Evolutionary conservation across 164 flowering plant genomes (phyloP), one percentile per base, ranked within the genome.

Genomic region (Stephania cephalantha): DNA sequence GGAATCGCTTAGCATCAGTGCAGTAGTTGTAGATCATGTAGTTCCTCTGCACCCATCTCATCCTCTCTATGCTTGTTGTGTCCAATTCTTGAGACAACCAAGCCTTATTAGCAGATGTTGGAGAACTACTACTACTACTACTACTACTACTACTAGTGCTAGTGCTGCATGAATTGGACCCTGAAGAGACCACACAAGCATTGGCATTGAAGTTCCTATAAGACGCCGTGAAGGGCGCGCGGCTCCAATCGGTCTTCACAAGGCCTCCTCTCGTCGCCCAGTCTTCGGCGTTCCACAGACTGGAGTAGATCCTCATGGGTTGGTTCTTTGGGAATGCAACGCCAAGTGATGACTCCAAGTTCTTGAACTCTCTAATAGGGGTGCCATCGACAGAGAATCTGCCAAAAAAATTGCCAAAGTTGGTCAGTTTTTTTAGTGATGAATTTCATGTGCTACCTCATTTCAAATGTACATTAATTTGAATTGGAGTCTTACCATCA

Each of bases 361-460:
- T 72, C 65, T 82, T 86, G 85, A 81, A 87, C 75, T 86, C 86
- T 71, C 90, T 84, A 4, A 87, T 86, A 15, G 90, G 75, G 5
- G 44, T 73, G 8, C 70, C 69, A 46, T 73, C 75, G 20, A 73
- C 75, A 45, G 69, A 73, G 22, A 73, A 73, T 83, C 75, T 73
- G 75, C 44, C 46, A 25, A 25, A 25, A 66, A 20, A 29, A 68
- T 11, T 63, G 15, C 9, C 9, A 48, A 7, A 11, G 31, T 22
- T 7, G 30, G n/a, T 70, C 46, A 70, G 45, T 70, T 10, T 18
- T 31, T 3, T 46, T 10, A 0, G n/a, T 20, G 5, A 9, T 22
- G 35, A 25, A 22, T 2, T 52, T 35, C 0, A 35, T 17, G 13
- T 5, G 12, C 5, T 25, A 25, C 0, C 25, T 1, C 44, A 29